Evolutionary conservation across 768 basidiomycete genomes (phyloP).

Genomic region (Tylopilus rubrobrunneus): DNA sequence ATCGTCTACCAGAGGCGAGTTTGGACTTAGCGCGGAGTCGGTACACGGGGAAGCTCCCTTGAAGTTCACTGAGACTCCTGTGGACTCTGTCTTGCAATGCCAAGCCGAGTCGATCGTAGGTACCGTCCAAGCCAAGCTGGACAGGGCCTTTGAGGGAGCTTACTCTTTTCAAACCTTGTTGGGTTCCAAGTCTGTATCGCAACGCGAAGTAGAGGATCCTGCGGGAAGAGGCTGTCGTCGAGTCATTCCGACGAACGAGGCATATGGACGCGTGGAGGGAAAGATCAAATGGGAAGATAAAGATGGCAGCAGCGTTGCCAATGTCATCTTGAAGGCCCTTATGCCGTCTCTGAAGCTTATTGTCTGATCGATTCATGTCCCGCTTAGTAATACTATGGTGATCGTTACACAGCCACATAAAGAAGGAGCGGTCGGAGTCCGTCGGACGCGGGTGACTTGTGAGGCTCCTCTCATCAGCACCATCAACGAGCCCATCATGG

Average conservation of each 20-base stretch:
- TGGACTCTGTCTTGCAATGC: slow-evolving; percentile 33
- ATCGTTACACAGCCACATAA: slow-evolving; percentile 27
- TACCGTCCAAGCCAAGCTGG: slow-evolving; percentile 25
- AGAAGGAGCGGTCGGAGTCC: no score
- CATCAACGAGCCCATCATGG: slow-evolving; percentile 17
- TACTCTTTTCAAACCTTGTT: slow-evolving; percentile 32
- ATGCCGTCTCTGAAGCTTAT: slow-evolving; percentile 11
- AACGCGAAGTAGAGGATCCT: slow-evolving; percentile 30
- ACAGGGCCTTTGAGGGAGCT: slow-evolving; percentile 40
- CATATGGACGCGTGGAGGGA: slow-evolving; percentile 12
- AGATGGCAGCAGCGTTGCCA: slow-evolving; percentile 16
- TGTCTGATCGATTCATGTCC: slow-evolving; percentile 13
- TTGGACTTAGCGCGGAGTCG: slow-evolving; percentile 29
- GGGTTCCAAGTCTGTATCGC: slow-evolving; percentile 17
- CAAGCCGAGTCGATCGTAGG: slow-evolving; percentile 28
- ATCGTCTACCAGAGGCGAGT: slow-evolving; percentile 28
- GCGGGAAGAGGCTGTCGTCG: slow-evolving; percentile 34
- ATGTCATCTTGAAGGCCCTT: slow-evolving; percentile 13
- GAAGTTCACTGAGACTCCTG: slow-evolving; percentile 29
- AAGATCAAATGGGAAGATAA: slow-evolving; percentile 22
- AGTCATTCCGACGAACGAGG: slow-evolving; percentile 9
- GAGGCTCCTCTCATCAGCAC: neutral
- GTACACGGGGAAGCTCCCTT: slow-evolving; percentile 29
- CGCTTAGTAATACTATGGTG: no score
- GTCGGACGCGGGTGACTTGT: no score